phyloP scores from a whole-genome alignment of 345 rosid species.

The thale cress (Arabidopsis thaliana) region TAIR10.1 NC_003076.8:460001-460500 shows the following conservation, averaged over 20 bases:
- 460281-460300: constrained; percentile 23
- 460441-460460: too few species aligned
- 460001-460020: background rate
- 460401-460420: too few species aligned
- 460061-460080: background rate
- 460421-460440: too few species aligned
- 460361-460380: too few species aligned
- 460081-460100: constrained; percentile 3
- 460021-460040: background rate
- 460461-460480: too few species aligned
- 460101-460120: constrained; percentile 22
- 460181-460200: background rate
- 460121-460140: constrained; percentile 2
- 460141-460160: constrained; percentile 36
- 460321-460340: too few species aligned
- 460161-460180: constrained; percentile 25
- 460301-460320: constrained; percentile 15
- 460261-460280: constrained; percentile 40
- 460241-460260: constrained; percentile 30
- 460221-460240: constrained; percentile 37
- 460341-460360: too few species aligned
- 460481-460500: too few species aligned
- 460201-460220: constrained; percentile 32
- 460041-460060: background rate
- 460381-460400: too few species aligned